phyloP scores from a whole-genome alignment of 331 rosid species.

The Rhamnella rubrinervis region DNA sequence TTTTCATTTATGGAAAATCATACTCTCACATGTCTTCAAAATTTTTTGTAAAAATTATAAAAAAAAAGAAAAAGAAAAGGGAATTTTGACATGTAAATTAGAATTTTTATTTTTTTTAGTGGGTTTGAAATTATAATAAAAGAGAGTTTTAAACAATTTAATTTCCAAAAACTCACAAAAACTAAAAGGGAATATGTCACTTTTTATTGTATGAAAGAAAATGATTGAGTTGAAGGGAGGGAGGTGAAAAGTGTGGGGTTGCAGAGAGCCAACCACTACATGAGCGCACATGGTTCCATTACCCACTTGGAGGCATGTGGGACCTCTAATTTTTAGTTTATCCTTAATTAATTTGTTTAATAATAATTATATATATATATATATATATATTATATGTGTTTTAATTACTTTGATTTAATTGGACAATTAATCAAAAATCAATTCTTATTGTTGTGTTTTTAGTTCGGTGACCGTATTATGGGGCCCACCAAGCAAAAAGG shows the following conservation, averaged over 20 bases:
- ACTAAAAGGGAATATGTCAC: too few species aligned
- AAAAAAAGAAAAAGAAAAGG: too few species aligned
- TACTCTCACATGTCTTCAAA: too few species aligned
- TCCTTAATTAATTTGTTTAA: conserved; percentile 3
- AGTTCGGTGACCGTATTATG: conserved; percentile 3
- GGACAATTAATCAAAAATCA: not conserved
- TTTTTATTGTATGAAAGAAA: too few species aligned
- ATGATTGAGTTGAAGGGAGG: not conserved
- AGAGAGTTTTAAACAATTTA: too few species aligned
- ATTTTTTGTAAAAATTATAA: too few species aligned
- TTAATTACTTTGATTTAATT: not conserved
- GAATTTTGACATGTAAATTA: too few species aligned
- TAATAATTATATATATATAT: not conserved
- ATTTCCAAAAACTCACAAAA: too few species aligned
- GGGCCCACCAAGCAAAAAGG: not conserved
- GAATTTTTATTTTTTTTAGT: too few species aligned
- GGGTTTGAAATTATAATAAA: too few species aligned
- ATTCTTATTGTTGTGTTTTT: not conserved
- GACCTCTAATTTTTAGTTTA: not conserved
- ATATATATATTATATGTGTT: not conserved
- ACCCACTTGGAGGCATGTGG: conserved; percentile 24
- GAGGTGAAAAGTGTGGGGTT: conserved; percentile 8
- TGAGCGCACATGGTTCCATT: conserved; percentile 34
- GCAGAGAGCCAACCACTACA: conserved; percentile 20
- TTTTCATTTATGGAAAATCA: too few species aligned